phyloP scores from a whole-genome alignment of 805 yeast species.

The Cyberlindnera petersonii region DNA sequence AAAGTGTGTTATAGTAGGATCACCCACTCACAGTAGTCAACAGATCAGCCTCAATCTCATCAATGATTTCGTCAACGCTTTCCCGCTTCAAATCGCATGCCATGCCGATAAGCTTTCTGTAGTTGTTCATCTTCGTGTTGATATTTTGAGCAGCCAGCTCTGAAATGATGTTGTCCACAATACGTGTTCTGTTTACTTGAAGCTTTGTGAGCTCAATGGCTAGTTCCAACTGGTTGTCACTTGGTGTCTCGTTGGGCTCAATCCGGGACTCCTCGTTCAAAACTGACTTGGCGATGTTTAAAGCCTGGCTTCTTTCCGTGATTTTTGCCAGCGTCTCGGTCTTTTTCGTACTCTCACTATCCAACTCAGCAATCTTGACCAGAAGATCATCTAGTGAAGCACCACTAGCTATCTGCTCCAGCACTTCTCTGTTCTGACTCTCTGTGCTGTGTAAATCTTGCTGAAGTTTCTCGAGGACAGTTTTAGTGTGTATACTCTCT shows the following conservation, averaged over 20 bases:
- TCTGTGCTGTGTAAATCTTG: conserved; percentile 37
- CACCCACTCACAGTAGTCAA: conserved; percentile 19
- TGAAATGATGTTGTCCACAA: conserved; percentile 48
- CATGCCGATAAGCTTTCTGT: conserved; percentile 70
- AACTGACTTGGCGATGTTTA: conserved; percentile 53
- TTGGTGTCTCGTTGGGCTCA: not conserved
- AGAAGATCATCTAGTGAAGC: conserved; percentile 19
- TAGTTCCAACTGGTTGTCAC: conserved; percentile 20
- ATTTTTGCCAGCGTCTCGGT: conserved; percentile 36
- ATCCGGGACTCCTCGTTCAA: conserved; percentile 46
- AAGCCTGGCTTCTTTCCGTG: conserved; percentile 64
- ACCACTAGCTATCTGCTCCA: conserved; percentile 22
- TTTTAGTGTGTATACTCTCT: conserved; percentile 46
- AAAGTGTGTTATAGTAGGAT: not conserved
- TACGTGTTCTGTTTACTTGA: conserved; percentile 46
- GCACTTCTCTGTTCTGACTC: conserved; percentile 28
- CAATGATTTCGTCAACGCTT: conserved; percentile 75
- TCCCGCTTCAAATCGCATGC: conserved; percentile 76
- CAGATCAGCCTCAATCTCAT: conserved; percentile 60
- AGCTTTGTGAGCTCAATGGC: conserved; percentile 45
- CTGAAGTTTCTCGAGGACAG: conserved; percentile 38
- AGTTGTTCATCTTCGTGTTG: conserved; percentile 64
- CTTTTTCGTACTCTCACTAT: conserved; percentile 25
- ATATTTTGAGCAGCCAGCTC: conserved; percentile 42
- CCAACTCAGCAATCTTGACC: conserved; percentile 15